Base-by-base conservation (phyloP, 129 eudicot genomes). In the Helichrysum umbraculigerum region DNA sequence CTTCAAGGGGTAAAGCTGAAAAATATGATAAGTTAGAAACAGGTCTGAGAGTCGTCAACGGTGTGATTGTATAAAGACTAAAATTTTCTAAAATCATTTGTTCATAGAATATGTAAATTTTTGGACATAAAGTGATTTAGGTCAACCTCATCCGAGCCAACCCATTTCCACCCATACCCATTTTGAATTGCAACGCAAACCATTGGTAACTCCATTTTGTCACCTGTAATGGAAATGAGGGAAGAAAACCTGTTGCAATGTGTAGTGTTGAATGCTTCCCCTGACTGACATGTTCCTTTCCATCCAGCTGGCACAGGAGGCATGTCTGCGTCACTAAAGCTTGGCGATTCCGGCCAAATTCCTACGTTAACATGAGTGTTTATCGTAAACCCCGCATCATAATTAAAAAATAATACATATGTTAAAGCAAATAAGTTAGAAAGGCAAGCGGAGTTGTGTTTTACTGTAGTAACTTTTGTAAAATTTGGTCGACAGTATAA, bases 341-440 rank as follows among this genome's bases (percentile, higher is more conserved):
- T 89, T 39, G 91, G 87, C 4, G 93, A 89, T 81, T 92, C 98
- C n/a, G 98, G 98, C 98, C 98, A 92, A 77, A 92, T 87, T 70
- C 98, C 96, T 87, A 85, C 42, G 12, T 69, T 52, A 44, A 19
- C 68, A 74, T 21, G 30, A 0, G 10, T 29, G 14, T 76, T 68
- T 22, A 66, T 54, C 59, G 30, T 68, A 81, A 68, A 50, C 52
- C 70, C 74, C 69, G 66, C 68, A 62, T 79, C 62, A 35, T 64
- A 72, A 71, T 71, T 21, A 62, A 29, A 50, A 25, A 7, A 64
- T 44, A n/a, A n/a, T n/a, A n/a, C n/a, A n/a, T n/a, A 11, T 22
- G 50, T 65, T 17, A 25, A 39, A 69, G n/a, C 1, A 41, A 7
- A 60, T 22, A 14, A 60, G 14, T 52, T 37, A 22, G 17, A 56